Conservation (phyloP, 345 rosid species). For the Erysimum cheiranthoides region DNA sequence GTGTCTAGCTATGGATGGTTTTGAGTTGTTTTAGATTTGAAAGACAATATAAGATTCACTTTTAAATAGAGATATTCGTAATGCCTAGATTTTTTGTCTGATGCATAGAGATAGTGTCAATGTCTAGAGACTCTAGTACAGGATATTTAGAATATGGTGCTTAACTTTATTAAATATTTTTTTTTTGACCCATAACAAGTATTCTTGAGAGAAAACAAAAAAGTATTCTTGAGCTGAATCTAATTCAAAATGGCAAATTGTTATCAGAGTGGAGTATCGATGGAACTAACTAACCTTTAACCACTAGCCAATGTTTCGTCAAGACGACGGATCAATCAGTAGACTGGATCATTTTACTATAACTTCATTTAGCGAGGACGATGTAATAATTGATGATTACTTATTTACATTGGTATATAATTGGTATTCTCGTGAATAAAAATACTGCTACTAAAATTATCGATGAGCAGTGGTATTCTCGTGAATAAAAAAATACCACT, state of each 20-base stretch:
- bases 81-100: slow-evolving; percentile 18
- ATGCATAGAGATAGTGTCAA: slow-evolving; percentile 18
- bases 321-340: neutral
- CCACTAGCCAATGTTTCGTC: neutral
- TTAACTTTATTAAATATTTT: neutral
- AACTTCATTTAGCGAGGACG: neutral
- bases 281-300: slow-evolving; percentile 16
- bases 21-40: slow-evolving; percentile 28
- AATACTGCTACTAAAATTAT: no score
- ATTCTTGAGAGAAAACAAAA: no score
- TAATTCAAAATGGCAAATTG: neutral
- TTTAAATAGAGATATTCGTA: slow-evolving; percentile 33
- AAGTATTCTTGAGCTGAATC: slow-evolving; percentile 5
- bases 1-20: slow-evolving; percentile 40
- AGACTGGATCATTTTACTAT: neutral
- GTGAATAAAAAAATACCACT: no score
- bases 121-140: slow-evolving; percentile 23
- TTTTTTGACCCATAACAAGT: slow-evolving; percentile 11
- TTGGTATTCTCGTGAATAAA: no score
- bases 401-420: no score
- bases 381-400: neutral
- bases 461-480: no score
- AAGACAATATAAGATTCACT: slow-evolving; percentile 35
- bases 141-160: slow-evolving; percentile 34
- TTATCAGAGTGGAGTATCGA: neutral